Evolutionary conservation across 2,329 filamentous ascomycete genomes (phyloP).

Genomic region (Pyrenophora teres): DNA sequence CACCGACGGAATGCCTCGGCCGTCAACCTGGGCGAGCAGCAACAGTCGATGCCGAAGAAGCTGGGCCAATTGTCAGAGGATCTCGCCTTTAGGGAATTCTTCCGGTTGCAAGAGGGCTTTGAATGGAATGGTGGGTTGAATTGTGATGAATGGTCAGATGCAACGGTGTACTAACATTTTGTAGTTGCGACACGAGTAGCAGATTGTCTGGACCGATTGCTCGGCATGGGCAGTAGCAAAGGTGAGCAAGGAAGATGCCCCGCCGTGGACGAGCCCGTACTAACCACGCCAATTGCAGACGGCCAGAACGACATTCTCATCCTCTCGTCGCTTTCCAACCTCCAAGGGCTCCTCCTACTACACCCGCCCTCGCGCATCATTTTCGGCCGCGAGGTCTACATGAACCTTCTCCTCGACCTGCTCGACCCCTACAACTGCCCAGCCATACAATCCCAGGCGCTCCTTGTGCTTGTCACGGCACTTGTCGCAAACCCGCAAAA

Average conservation of each 20-base stretch:
- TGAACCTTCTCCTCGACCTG: conserved; percentile 95
- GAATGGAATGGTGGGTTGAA: conserved; percentile 78
- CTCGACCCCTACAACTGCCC: conserved; percentile 89
- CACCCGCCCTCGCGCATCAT: conserved; percentile 88
- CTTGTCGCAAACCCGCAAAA: conserved; percentile 85
- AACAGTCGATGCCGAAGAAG: conserved; percentile 47
- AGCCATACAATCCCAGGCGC: conserved; percentile 85
- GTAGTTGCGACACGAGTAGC: conserved; percentile 81
- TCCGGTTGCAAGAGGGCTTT: conserved; percentile 94
- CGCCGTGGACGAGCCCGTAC: background rate
- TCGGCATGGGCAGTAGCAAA: conserved; percentile 72
- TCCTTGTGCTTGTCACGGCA: conserved; percentile 87
- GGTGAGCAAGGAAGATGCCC: conserved; percentile 11
- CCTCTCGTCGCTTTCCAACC: conserved; percentile 81
- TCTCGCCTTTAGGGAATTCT: conserved; percentile 92
- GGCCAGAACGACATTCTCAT: conserved; percentile 88
- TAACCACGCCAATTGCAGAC: conserved; percentile 50
- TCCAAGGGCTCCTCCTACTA: conserved; percentile 84
- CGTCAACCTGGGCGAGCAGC: conserved; percentile 40
- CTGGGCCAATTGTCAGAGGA: conserved; percentile 76
- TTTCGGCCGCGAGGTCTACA: conserved; percentile 87
- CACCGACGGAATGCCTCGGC: conserved; percentile 48
- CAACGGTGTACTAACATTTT: background rate
- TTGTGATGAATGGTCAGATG: background rate
- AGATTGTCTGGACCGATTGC: conserved; percentile 80